phyloP scores from a whole-genome alignment of 805 yeast species.

The Suhomyces faveliae region DNA sequence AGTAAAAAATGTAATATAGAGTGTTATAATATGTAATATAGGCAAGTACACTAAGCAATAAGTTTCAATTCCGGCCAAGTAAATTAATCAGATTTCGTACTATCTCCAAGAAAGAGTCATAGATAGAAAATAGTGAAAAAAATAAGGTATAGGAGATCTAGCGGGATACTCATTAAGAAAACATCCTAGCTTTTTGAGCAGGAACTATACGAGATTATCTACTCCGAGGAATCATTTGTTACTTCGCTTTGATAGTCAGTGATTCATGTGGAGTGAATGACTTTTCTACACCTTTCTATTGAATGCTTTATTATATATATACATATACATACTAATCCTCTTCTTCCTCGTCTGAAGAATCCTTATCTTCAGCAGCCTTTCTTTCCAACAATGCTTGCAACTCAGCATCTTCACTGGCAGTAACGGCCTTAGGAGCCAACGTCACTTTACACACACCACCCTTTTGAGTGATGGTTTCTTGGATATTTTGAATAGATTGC shows the following conservation, averaged over 20 bases:
- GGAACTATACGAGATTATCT: not conserved
- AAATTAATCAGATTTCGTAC: too few species aligned
- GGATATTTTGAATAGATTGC: constrained; percentile 75
- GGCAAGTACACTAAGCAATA: too few species aligned
- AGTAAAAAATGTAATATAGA: not conserved
- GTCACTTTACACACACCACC: constrained; percentile 91
- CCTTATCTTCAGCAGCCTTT: constrained; percentile 84
- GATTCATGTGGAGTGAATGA: too few species aligned
- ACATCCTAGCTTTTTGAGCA: too few species aligned
- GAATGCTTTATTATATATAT: not conserved
- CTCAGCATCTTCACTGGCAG: constrained; percentile 98
- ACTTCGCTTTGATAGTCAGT: too few species aligned
- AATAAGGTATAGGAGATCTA: too few species aligned
- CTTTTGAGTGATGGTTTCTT: constrained; percentile 61
- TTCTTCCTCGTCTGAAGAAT: constrained; percentile 78
- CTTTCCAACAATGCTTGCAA: constrained; percentile 92
- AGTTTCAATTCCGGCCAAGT: too few species aligned
- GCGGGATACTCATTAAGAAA: too few species aligned
- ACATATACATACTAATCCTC: constrained; percentile 22
- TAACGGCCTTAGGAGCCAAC: constrained; percentile 98
- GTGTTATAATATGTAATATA: too few species aligned
- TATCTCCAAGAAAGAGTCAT: too few species aligned
- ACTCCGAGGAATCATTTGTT: too few species aligned
- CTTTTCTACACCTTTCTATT: not conserved
- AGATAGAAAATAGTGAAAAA: too few species aligned